Conservation (phyloP, 257 asterid species). For the Petunia secreta region DNA sequence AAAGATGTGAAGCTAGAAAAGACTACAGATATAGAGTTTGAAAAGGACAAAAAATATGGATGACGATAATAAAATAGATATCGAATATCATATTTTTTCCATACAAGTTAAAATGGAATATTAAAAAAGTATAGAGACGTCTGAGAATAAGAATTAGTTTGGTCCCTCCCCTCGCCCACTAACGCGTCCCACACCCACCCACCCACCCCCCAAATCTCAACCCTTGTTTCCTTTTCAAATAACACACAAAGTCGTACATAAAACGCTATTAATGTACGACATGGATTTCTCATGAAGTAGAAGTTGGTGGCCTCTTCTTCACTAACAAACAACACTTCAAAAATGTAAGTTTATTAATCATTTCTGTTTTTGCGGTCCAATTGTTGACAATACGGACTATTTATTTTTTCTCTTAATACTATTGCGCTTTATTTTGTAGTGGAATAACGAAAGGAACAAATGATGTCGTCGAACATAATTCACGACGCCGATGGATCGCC, state of each 20-base stretch:
- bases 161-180: conserved; percentile 25
- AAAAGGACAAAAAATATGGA: too few species aligned
- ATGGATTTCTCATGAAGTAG: conserved; percentile 28
- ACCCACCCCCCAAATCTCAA: background rate
- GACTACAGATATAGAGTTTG: too few species aligned
- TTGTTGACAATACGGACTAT: background rate
- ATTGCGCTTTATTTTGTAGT: conserved; percentile 29
- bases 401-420: conserved; percentile 21
- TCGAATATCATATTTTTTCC: too few species aligned
- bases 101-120: background rate
- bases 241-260: conserved; percentile 2
- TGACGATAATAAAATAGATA: too few species aligned
- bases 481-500: conserved; percentile 61
- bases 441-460: conserved; percentile 36
- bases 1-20: too few species aligned
- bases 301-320: conserved; percentile 27
- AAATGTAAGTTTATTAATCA: conserved; percentile 1
- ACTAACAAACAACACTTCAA: background rate
- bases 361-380: conserved; percentile 22
- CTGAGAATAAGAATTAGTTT: conserved; percentile 17
- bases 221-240: background rate
- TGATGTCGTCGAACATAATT: conserved; percentile 54
- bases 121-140: background rate
- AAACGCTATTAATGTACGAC: conserved; percentile 21
- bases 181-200: background rate